Percentiles rank a stretch among this genome's conserved stretches.
phyloP scores from a whole-genome alignment of 768 basidiomycete species.

The Mycena floridula region DNA sequence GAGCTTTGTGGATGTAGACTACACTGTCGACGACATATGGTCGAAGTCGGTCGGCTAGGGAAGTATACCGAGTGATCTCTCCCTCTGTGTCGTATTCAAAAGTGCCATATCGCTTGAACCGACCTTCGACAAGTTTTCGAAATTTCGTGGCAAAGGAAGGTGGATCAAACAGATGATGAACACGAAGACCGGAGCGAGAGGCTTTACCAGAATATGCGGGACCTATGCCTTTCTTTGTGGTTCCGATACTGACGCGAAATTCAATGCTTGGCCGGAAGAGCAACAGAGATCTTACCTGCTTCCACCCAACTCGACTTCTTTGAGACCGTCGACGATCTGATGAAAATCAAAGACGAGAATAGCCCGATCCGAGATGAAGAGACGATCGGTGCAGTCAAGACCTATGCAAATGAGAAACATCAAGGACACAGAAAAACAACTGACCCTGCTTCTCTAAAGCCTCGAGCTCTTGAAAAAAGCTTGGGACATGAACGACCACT shows the following conservation, averaged over 20 bases:
- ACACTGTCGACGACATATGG: constrained; percentile 92
- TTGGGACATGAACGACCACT: constrained; percentile 94
- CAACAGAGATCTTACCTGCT: constrained; percentile 44
- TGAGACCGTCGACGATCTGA: constrained; percentile 98
- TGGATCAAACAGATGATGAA: constrained; percentile 93
- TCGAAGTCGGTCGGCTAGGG: constrained; percentile 72
- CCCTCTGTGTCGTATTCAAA: constrained; percentile 99
- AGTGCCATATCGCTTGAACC: constrained; percentile 96
- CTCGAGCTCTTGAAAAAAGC: constrained; percentile 92
- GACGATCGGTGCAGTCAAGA: constrained; percentile 73
- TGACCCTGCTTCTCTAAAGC: constrained; percentile 77
- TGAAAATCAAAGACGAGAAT: constrained; percentile 99
- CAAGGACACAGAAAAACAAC: constrained; percentile 4
- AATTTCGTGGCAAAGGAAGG: constrained; percentile 86
- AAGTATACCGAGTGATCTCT: constrained; percentile 90
- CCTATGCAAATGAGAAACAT: constrained; percentile 39
- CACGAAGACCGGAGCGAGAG: constrained; percentile 89
- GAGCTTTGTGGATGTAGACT: constrained; percentile 74
- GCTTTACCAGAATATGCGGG: constrained; percentile 98
- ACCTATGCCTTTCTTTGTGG: constrained; percentile 97
- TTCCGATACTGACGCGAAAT: constrained; percentile 68
- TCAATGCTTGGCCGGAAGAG: background rate
- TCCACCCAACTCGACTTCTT: constrained; percentile 94
- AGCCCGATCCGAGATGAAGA: constrained; percentile 94
- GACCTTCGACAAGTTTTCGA: constrained; percentile 90